Base-by-base conservation (phyloP, 176 grass and related monocot species). In the Aechmea fasciata region DNA sequence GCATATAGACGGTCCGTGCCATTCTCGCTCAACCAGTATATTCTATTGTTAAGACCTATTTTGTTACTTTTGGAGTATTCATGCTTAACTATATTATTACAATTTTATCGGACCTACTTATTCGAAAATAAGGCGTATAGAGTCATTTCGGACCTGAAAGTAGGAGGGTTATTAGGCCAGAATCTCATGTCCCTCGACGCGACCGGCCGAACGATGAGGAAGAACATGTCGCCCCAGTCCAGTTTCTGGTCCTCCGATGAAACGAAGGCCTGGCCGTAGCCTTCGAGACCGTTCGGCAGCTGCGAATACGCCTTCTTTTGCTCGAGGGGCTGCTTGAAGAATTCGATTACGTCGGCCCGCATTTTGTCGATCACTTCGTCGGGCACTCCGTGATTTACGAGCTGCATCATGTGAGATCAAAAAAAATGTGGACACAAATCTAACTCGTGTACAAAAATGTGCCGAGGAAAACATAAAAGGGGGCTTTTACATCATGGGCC, bases 211-310 rank as follows among this genome's bases (percentile, higher is more conserved):
- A 69, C 59, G 14, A 63, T 64, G 19, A 83, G 69, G 63, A 69
- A 79, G 48, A 84, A 49, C 20, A 84, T 49, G 77, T 84, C 81
- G 0, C 47, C 81, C 75, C 81, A 84, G 51, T 84, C 81, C 29
- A 84, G 70, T 12, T 79, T 75, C 13, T 84, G 81, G 18, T 78
- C 75, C 41, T 79, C 65, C 11, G 81, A 84, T 9, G 78, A 10
- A 47, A 84, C 81, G 41, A 79, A 84, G 48, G 68, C 50, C 17
- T 84, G 81, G 19, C 81, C 81, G 23, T 84, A 84, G 19, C 75
- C 81, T 20, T 84, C 75, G 12, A 84, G 13, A 25, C 18, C 47
- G 17, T 13, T 54, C 3, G 75, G 81, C 23, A 41, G 33, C 70
- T 84, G 81, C 13, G 64, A 70, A 48, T 66, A 69, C n/a, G 0